These are phyloP conservation scores for Falciphora oryzae DNA, from an alignment of 2,329 filamentous ascomycete genomes.

Conservation along the genomic window DNA sequence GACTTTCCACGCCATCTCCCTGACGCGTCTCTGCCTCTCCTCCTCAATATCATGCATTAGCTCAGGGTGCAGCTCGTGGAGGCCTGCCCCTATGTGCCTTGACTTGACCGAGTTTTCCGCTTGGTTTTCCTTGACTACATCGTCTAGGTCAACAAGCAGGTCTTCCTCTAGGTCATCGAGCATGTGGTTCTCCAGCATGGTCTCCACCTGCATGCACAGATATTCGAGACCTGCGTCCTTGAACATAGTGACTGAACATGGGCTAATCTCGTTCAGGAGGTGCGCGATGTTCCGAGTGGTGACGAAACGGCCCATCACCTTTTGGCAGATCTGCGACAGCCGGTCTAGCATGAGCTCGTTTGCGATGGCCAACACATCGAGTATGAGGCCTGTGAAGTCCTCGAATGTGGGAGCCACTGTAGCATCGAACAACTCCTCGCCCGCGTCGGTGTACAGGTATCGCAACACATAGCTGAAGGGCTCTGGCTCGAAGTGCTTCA, in stretches of 20 bases:
- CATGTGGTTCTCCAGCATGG: conserved; percentile 83
- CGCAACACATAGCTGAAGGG: conserved; percentile 75
- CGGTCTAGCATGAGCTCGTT: conserved; percentile 96
- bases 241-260: conserved; percentile 77
- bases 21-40: conserved; percentile 63
- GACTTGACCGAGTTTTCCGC: conserved; percentile 73
- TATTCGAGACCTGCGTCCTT: conserved; percentile 87
- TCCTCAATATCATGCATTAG: conserved; percentile 61
- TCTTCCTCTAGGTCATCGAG: conserved; percentile 82
- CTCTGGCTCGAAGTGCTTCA: conserved; percentile 69
- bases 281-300: conserved; percentile 79
- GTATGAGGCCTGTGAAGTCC: conserved; percentile 79
- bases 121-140: conserved; percentile 76
- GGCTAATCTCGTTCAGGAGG: conserved; percentile 78
- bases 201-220: conserved; percentile 84
- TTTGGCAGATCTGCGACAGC: conserved; percentile 84
- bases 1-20: conserved; percentile 66
- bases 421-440: conserved; percentile 74
- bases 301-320: conserved; percentile 75
- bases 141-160: conserved; percentile 73
- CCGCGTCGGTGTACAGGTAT: conserved; percentile 78
- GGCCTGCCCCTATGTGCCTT: conserved; percentile 48
- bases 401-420: conserved; percentile 67
- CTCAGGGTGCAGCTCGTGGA: conserved; percentile 60
- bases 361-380: conserved; percentile 84